Evolutionary conservation across 2,329 filamentous ascomycete species (phyloP).

Genomic region (Fusarium decemcellulare): DNA sequence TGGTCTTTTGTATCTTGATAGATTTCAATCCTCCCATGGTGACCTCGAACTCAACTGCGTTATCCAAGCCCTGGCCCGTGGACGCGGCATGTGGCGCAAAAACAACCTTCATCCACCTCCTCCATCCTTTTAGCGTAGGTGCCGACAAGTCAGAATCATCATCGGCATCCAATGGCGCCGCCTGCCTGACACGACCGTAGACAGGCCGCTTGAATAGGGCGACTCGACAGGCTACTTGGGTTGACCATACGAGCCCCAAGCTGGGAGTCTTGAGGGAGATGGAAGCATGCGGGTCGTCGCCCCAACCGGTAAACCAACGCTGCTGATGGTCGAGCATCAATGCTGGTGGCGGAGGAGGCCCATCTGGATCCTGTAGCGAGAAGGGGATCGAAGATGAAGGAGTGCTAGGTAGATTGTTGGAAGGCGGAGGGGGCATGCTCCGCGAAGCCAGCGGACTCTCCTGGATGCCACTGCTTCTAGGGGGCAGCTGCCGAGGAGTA

Average conservation of each 20-base stretch:
- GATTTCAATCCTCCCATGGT: constrained; percentile 73
- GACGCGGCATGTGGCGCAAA: constrained; percentile 83
- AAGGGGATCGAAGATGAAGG: constrained; percentile 59
- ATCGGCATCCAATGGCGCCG: constrained; percentile 53
- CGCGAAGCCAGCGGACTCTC: constrained; percentile 67
- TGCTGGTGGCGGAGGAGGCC: constrained; percentile 60
- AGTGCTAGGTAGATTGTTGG: constrained; percentile 49
- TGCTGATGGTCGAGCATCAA: constrained; percentile 90
- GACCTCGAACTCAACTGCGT: constrained; percentile 81
- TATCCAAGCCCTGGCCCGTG: constrained; percentile 62
- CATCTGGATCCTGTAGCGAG: constrained; percentile 46
- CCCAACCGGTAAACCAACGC: constrained; percentile 96
- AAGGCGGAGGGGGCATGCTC: constrained; percentile 53
- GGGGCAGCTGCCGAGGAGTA: constrained; percentile 37
- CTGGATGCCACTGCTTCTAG: constrained; percentile 50
- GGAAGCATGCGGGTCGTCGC: constrained; percentile 71
- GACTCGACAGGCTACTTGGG: constrained; percentile 87
- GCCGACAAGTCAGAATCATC: constrained; percentile 60
- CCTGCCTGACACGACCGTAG: constrained; percentile 56
- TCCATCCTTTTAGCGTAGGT: constrained; percentile 71
- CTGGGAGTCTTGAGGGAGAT: constrained; percentile 83
- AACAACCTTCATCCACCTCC: constrained; percentile 87
- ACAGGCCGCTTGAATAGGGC: constrained; percentile 82
- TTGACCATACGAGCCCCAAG: constrained; percentile 90
- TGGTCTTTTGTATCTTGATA: constrained; percentile 34